Conservation (phyloP, 257 asterid genomes). For the Ilex asprella region DNA sequence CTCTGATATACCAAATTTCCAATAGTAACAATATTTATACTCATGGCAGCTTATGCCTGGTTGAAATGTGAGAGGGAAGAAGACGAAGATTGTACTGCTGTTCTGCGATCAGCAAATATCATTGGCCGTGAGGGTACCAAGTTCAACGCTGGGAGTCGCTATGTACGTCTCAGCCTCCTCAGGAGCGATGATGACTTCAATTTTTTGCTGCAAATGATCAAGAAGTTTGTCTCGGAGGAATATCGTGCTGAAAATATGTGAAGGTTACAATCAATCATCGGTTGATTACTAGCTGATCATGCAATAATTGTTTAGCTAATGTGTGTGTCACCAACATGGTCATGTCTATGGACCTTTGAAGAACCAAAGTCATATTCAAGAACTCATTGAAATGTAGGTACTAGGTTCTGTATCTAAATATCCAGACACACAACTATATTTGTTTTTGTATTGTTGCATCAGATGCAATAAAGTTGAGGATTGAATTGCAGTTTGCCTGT, state of each 20-base stretch:
- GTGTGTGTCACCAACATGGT: background rate
- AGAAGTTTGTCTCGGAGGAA: constrained; percentile 15
- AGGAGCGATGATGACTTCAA: constrained; percentile 22
- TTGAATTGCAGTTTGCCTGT: too few relatives aligned
- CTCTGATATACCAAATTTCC: too few relatives aligned
- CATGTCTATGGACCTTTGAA: background rate
- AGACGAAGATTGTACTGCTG: constrained; percentile 15
- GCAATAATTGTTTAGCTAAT: background rate
- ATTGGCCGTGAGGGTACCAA: constrained; percentile 15
- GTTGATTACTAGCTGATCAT: background rate
- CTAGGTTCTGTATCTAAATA: background rate
- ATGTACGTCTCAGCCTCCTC: constrained; percentile 20
- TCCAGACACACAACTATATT: too few relatives aligned
- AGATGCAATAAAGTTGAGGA: too few relatives aligned
- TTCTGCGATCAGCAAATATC: constrained; percentile 12
- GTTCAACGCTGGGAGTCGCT: constrained; percentile 13
- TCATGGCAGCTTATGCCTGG: constrained; percentile 29
- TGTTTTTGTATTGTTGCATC: too few relatives aligned
- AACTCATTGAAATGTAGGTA: background rate
- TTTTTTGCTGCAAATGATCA: constrained; percentile 8
- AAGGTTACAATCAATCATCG: background rate
- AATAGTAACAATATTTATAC: background rate
- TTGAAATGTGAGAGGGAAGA: constrained; percentile 26
- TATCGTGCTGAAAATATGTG: constrained; percentile 1
- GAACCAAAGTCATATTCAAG: background rate